Evolutionary conservation across 139 green algal species (phyloP), one percentile per base, ranked within the genome.

Genomic region (Chlorella sp.): DNA sequence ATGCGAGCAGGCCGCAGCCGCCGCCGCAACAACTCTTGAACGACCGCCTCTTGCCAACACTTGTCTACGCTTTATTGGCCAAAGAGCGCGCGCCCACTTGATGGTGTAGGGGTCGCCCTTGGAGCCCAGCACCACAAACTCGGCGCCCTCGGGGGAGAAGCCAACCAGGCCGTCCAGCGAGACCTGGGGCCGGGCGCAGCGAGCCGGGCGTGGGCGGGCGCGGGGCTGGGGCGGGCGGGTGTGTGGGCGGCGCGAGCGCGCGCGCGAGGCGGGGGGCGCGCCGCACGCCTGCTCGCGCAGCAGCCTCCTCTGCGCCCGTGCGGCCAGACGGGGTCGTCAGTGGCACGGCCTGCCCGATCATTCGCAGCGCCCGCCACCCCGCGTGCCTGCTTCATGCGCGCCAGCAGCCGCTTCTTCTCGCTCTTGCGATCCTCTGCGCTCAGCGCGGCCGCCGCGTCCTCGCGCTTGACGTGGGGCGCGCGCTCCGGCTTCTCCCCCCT

Each of bases 81-180:
- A n/a, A n/a, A n/a, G n/a, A n/a, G n/a, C n/a, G n/a, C n/a, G n/a
- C n/a, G n/a, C n/a, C n/a, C n/a, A n/a, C n/a, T n/a, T 80, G 21
- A 84, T n/a, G 19, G 79, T 80, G 64, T 84, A 84, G n/a, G 56
- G 64, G 62, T 77, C 69, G 31, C 58, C 46, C n/a, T 29, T 81
- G 36, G 48, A 73, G 11, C 73, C 79, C 40, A 84, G 41, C 29
- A 81, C 73, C 25, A 73, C 40, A 68, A 77, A 78, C 45, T n/a
- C n/a, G n/a, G n/a, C n/a, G n/a, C n/a, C n/a, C n/a, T n/a, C n/a
- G n/a, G n/a, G n/a, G n/a, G n/a, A n/a, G n/a, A n/a, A n/a, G n/a
- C n/a, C n/a, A n/a, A n/a, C n/a, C n/a, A n/a, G n/a, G n/a, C n/a
- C n/a, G n/a, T n/a, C n/a, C n/a, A n/a, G n/a, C n/a, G n/a, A n/a